These are phyloP conservation scores for Elongisporangium undulatum DNA, from an alignment of 352 stramenopile genomes.

Conservation along the genomic window DNA sequence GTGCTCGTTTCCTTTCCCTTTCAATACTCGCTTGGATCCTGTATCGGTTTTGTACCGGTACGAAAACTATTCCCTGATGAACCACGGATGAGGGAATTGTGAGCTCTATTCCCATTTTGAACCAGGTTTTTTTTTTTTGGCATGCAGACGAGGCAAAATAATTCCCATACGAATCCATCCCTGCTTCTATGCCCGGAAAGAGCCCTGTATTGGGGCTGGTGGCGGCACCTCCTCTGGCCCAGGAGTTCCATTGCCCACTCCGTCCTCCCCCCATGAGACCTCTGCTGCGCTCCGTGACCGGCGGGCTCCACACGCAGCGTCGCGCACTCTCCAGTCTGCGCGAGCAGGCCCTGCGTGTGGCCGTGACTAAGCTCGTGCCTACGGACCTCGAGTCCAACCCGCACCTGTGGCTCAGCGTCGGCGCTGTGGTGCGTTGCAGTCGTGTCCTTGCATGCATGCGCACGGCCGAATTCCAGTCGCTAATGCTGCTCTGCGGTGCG, in stretches of 20 bases:
- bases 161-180: no score
- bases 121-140: no score
- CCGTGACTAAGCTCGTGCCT: slow-evolving; percentile 47
- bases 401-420: slow-evolving; percentile 77
- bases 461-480: background rate
- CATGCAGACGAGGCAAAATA: no score
- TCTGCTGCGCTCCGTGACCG: background rate
- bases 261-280: background rate
- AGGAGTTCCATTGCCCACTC: background rate
- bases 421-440: slow-evolving; percentile 55
- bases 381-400: slow-evolving; percentile 73
- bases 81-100: no score
- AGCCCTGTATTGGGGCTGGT: background rate
- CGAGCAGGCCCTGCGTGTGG: slow-evolving; percentile 54
- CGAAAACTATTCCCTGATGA: no score
- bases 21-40: no score
- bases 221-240: background rate
- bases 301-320: background rate
- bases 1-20: no score
- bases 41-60: no score
- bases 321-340: slow-evolving; percentile 50
- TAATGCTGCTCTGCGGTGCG: background rate
- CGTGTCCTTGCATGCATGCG: background rate
- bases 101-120: no score
- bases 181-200: background rate